Conservation (phyloP, 108 stramenopile species). For the Cyclotella sp. region DNA sequence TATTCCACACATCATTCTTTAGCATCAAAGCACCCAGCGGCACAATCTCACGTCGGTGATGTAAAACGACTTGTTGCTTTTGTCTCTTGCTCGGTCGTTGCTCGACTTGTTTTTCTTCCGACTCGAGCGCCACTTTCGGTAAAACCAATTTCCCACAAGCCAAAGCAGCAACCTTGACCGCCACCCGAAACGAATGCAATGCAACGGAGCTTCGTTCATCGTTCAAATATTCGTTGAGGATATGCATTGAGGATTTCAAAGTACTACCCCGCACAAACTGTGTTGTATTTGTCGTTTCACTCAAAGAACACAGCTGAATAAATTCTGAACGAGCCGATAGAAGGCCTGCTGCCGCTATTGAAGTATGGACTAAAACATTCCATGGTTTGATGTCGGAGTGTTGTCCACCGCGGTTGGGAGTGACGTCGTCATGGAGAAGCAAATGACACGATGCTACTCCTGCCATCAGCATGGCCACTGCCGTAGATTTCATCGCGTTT, state of each 20-base stretch:
- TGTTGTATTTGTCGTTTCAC: not conserved
- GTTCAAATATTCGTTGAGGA: constrained; percentile 28
- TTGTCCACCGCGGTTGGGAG: not conserved
- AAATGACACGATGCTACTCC: constrained; percentile 41
- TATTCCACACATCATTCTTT: constrained; percentile 28
- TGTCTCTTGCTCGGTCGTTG: constrained; percentile 8
- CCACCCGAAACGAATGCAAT: constrained; percentile 41
- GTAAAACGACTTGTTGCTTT: not conserved
- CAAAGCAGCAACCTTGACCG: constrained; percentile 46
- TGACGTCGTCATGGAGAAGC: constrained; percentile 15
- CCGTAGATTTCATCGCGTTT: constrained; percentile 33
- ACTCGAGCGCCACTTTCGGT: constrained; percentile 15
- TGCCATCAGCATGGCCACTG: constrained; percentile 47
- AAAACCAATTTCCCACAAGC: constrained; percentile 40
- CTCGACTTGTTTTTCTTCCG: not conserved
- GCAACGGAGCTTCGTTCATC: constrained; percentile 34
- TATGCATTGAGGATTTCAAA: constrained; percentile 21
- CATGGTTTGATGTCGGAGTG: constrained; percentile 10
- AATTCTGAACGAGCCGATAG: constrained; percentile 16
- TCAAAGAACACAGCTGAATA: not conserved
- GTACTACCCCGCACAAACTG: not conserved
- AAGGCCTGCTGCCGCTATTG: constrained; percentile 33
- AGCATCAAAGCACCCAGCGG: not conserved
- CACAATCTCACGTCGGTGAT: not conserved
- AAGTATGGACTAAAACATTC: constrained; percentile 39